phyloP scores from a whole-genome alignment of 306 rosid genomes.

The Medicago ruthenica region DNA sequence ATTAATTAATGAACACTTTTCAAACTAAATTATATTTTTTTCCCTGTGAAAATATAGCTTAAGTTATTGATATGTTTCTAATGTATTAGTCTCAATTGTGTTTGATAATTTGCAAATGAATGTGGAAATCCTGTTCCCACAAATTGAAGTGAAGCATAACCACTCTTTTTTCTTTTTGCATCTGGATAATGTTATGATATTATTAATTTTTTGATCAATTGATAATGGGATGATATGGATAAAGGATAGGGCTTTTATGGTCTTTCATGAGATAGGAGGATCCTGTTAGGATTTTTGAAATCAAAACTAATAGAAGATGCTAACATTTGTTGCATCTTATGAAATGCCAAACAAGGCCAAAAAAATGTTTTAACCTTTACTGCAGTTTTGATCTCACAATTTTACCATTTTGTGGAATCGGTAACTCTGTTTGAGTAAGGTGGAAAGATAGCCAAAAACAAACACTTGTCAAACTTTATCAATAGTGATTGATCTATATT shows the following conservation, averaged over 20 bases:
- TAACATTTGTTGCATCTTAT: not conserved
- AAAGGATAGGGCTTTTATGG: conserved; percentile 61
- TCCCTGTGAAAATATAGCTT: conserved; percentile 41
- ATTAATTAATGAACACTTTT: conserved; percentile 42
- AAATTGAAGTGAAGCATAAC: conserved; percentile 49
- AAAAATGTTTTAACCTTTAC: too few relatives aligned
- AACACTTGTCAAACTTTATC: too few relatives aligned
- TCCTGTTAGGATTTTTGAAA: conserved; percentile 36
- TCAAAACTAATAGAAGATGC: not conserved
- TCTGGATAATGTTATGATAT: conserved; percentile 55
- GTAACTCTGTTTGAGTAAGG: too few relatives aligned
- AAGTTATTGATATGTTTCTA: conserved; percentile 38
- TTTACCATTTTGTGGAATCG: too few relatives aligned
- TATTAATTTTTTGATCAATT: not conserved
- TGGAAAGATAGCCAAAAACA: too few relatives aligned
- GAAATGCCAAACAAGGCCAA: not conserved
- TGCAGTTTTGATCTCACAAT: too few relatives aligned
- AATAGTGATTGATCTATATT: too few relatives aligned
- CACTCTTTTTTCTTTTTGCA: conserved; percentile 52
- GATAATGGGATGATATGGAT: conserved; percentile 46
- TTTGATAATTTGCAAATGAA: conserved; percentile 55
- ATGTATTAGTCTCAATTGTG: conserved; percentile 29
- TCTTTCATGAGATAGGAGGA: conserved; percentile 55
- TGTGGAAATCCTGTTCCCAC: conserved; percentile 47
- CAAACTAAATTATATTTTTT: conserved; percentile 15